Evolutionary conservation across 805 yeast genomes (phyloP), one percentile per base, ranked within the genome.

Genomic region (Wickerhamiella siamensis): DNA sequence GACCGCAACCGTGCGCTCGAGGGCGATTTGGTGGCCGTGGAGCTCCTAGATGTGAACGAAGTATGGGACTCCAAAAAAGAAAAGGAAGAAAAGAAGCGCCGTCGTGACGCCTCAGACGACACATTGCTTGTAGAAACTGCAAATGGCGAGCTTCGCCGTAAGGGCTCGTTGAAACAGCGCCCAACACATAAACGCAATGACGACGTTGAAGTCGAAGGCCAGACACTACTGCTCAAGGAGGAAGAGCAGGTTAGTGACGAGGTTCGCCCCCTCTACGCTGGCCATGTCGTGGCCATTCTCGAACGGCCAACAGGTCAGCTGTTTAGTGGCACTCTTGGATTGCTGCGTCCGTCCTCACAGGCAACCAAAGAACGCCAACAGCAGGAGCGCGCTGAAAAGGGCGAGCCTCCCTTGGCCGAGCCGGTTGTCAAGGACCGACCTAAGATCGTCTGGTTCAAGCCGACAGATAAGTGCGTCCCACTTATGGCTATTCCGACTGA

Each of bases 151-250:
- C 58, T 76, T 21, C 75, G 75, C 47, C 77, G 98, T 65, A 75
- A 80, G 55, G 95, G 95, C 15, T 84, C 95, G 1, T 69, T 91
- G 51, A 83, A 84, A 51, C 95, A 87, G 61, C 75, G 98, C 54
- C 96, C 98, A 27, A 82, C 94, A 14, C 93, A 87, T 70, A 91
- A 91, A 71, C 91, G 91, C 63, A 87, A 86, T 56, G 98, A 91
- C 59, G 98, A 91, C 56, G 95, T 91, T 19, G 98, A 91, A 63
- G 98, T 91, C 33, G 98, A 91, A 62, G 98, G 98, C 36, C 98
- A 91, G 62, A 81, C 94, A 2, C 68, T 91, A 48, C 65, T 91
- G 36, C 66, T 91, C 41, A 91, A 81, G 14, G 98, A 91, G 61
- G 98, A 91, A 57, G 96, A 88, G 57, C 95, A 87, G 60, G 82